These are phyloP conservation scores for Halocafeteria seosinensis DNA, from an alignment of 108 stramenopile genomes.

Conservation along the genomic window DNA sequence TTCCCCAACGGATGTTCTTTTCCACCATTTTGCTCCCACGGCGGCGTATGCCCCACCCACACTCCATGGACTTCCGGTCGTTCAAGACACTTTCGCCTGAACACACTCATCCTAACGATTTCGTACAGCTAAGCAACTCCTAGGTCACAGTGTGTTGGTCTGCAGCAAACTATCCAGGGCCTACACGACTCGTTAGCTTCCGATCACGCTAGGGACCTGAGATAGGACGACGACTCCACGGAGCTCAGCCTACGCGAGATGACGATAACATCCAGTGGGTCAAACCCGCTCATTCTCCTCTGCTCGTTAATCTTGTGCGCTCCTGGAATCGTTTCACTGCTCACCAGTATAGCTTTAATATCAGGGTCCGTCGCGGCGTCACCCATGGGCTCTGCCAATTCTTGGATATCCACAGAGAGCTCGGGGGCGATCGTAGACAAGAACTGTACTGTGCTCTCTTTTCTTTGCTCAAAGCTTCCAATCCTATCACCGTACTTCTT, in stretches of 20 bases:
- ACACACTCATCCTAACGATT: no score
- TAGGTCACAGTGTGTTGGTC: no score
- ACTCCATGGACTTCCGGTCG: no score
- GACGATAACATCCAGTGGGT: slow-evolving; percentile 5
- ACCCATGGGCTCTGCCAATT: slow-evolving; percentile 1
- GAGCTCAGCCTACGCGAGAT: not conserved
- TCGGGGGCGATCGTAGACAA: slow-evolving; percentile 2
- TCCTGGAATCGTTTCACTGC: slow-evolving; percentile 7
- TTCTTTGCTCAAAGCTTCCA: not conserved
- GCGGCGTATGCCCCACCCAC: no score
- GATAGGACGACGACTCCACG: not conserved
- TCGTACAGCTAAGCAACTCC: no score
- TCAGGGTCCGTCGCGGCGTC: not conserved
- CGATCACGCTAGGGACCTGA: no score
- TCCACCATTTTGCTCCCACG: no score
- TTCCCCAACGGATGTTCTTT: no score
- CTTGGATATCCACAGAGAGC: not conserved
- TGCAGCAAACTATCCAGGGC: no score
- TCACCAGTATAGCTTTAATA: slow-evolving; percentile 9
- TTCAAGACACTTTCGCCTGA: no score
- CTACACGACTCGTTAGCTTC: no score
- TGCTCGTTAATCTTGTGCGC: slow-evolving; percentile 5
- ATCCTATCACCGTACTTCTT: slow-evolving; percentile 5
- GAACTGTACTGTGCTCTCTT: not conserved
- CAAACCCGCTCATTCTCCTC: not conserved